Conservation (phyloP, 2,329 filamentous ascomycete genomes). For the Paracorniculantispora psalliotae region DNA sequence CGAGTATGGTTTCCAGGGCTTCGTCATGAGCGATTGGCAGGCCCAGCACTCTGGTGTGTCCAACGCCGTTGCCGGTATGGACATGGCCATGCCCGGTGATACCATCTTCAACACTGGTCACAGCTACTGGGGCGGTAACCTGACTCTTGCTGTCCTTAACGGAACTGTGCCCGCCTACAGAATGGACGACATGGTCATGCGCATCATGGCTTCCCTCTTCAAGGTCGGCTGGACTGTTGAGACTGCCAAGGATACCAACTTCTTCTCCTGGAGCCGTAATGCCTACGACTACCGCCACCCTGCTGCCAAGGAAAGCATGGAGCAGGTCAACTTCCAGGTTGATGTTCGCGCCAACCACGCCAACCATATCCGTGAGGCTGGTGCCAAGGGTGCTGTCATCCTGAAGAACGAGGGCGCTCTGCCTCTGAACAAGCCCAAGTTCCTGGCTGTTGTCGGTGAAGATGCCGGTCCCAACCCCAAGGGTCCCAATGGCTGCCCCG, state of each 20-base stretch:
- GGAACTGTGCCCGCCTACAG: slow-evolving; percentile 84
- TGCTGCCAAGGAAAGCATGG: slow-evolving; percentile 55
- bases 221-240: slow-evolving; percentile 55
- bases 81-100: slow-evolving; percentile 89
- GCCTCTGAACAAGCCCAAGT: slow-evolving; percentile 73
- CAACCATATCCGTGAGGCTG: slow-evolving; percentile 67
- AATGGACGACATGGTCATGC: slow-evolving; percentile 85
- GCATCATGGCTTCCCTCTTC: slow-evolving; percentile 70
- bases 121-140: slow-evolving; percentile 79
- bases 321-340: slow-evolving; percentile 73
- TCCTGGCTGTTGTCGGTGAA: slow-evolving; percentile 72
- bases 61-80: slow-evolving; percentile 66
- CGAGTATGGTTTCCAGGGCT: slow-evolving; percentile 77
- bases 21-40: slow-evolving; percentile 76
- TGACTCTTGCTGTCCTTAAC: slow-evolving; percentile 83
- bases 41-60: slow-evolving; percentile 67
- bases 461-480: slow-evolving; percentile 71
- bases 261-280: slow-evolving; percentile 79
- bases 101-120: slow-evolving; percentile 66
- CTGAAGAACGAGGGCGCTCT: slow-evolving; percentile 79
- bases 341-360: slow-evolving; percentile 77
- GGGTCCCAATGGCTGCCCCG: slow-evolving; percentile 74
- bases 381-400: slow-evolving; percentile 76
- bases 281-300: slow-evolving; percentile 67
- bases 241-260: slow-evolving; percentile 58